These are phyloP conservation scores for Ceratocystis destructans DNA, from an alignment of 2,329 filamentous ascomycete species.

Conservation along the genomic window DNA sequence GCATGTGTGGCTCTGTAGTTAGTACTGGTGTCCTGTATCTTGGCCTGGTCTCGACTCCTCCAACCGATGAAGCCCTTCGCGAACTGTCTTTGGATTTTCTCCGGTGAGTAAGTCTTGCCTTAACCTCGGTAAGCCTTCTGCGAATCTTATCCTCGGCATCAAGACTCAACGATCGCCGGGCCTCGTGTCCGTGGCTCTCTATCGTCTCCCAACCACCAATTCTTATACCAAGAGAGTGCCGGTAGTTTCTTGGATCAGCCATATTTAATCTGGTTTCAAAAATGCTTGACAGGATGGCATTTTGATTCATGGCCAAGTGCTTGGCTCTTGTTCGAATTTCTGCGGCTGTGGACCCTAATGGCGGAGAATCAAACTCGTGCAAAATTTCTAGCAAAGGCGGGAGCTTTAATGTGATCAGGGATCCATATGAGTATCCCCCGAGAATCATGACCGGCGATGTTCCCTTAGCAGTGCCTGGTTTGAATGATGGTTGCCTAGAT, in stretches of 20 bases:
- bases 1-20: neutral
- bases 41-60: neutral
- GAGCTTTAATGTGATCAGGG: slow-evolving; percentile 62
- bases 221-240: slow-evolving; percentile 30
- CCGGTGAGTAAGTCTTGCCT: slow-evolving; percentile 25
- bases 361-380: slow-evolving; percentile 40
- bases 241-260: slow-evolving; percentile 22
- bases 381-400: slow-evolving; percentile 50
- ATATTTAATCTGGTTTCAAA: slow-evolving; percentile 26
- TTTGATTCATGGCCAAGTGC: slow-evolving; percentile 52
- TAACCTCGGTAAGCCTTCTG: slow-evolving; percentile 35
- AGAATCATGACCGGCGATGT: slow-evolving; percentile 39
- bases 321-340: slow-evolving; percentile 59
- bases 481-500: neutral
- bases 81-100: slow-evolving; percentile 8
- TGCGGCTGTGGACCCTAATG: slow-evolving; percentile 43
- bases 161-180: slow-evolving; percentile 27
- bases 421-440: slow-evolving; percentile 83
- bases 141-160: slow-evolving; percentile 37
- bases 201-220: slow-evolving; percentile 38
- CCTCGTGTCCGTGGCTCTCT: slow-evolving; percentile 31
- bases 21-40: neutral
- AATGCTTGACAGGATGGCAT: slow-evolving; percentile 31
- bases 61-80: neutral
- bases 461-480: neutral